Evolutionary conservation across 495 filamentous ascomycete genomes (phyloP).

Genomic region (Penicillium lividum): DNA sequence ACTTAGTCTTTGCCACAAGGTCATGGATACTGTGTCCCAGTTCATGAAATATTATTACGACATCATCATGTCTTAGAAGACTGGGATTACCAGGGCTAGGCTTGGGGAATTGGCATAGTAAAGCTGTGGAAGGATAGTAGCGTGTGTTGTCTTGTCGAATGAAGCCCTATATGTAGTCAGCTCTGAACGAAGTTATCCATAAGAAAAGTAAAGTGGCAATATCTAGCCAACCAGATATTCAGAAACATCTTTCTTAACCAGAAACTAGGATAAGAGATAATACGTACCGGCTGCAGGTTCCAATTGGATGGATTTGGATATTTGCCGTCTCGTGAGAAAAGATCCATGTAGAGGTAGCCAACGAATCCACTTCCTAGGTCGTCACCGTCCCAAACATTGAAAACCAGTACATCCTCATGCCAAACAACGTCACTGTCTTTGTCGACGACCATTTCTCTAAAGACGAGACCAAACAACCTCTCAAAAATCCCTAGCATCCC

Average conservation of each 20-base stretch:
- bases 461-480: neutral
- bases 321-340: neutral
- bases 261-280: neutral
- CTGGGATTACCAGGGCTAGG: neutral
- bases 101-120: neutral
- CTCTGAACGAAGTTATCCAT: neutral
- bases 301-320: neutral
- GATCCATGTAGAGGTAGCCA: neutral
- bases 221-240: too few relatives aligned
- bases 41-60: constrained; percentile 1
- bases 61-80: neutral
- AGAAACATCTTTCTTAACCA: too few relatives aligned
- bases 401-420: neutral
- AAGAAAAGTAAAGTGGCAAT: neutral
- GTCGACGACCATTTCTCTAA: neutral
- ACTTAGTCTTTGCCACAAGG: neutral
- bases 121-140: neutral
- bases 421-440: neutral
- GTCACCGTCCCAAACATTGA: constrained; percentile 1
- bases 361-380: neutral
- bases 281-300: neutral
- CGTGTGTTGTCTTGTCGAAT: neutral
- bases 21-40: constrained; percentile 3
- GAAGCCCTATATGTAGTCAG: neutral
- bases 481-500: neutral